A percentile compares a stretch with the other conserved stretches of the same genome.
These are phyloP conservation scores for Suillus hirtellus DNA, from an alignment of 768 basidiomycete genomes.

Conservation along the genomic window DNA sequence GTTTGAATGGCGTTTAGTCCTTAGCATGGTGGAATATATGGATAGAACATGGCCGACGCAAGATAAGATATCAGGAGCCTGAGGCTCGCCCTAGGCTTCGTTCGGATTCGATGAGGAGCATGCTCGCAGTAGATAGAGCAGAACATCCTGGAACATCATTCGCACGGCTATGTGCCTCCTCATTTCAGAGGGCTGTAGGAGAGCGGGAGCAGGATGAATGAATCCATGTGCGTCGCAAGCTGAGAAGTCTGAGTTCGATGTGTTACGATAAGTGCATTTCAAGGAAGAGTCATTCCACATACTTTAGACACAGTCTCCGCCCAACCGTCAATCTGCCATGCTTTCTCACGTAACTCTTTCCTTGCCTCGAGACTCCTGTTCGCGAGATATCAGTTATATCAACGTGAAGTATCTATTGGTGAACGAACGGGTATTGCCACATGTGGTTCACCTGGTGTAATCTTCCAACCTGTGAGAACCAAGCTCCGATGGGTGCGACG, in stretches of 20 bases:
- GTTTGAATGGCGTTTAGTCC: not conserved
- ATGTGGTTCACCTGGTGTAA: conserved; percentile 92
- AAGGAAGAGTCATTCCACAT: conserved; percentile 18
- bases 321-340: conserved; percentile 96
- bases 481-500: conserved; percentile 85
- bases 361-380: conserved; percentile 71
- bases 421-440: conserved; percentile 91
- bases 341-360: conserved; percentile 83
- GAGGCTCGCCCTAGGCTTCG: not conserved
- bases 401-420: conserved; percentile 8
- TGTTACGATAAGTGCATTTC: not conserved
- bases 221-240: conserved; percentile 83
- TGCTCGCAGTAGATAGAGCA: conserved; percentile 1
- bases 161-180: not conserved
- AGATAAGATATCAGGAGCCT: conserved; percentile 8
- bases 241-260: conserved; percentile 73
- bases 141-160: conserved; percentile 1
- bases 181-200: conserved; percentile 86
- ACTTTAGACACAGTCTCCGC: conserved; percentile 92
- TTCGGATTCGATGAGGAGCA: not conserved
- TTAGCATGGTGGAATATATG: not conserved
- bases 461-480: conserved; percentile 87
- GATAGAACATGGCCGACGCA: not conserved
- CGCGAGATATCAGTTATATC: conserved; percentile 14
- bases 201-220: conserved; percentile 77